Base-by-base conservation (phyloP, 2,329 filamentous ascomycete species). In the Hypocreales sp. region DNA sequence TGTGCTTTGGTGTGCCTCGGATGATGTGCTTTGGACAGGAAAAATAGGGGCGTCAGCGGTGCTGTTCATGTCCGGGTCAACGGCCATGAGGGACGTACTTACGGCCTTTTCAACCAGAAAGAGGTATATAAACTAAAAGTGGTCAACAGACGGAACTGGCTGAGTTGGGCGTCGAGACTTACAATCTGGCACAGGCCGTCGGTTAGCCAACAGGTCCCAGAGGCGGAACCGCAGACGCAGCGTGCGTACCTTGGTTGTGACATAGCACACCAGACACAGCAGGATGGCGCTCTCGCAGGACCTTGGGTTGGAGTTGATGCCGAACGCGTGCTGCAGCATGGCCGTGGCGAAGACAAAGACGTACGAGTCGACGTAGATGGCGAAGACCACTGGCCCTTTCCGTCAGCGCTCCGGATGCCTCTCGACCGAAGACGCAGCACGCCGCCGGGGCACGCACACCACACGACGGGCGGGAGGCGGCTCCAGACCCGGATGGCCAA, bases 51-150 rank as follows among this genome's bases (percentile, higher is more conserved):
- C 9, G 15, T 18, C 17, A 28, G 32, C 20, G 17, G 12, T 9
- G 39, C 10, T 40, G 35, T 22, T n/a, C 15, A 12, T 15, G n/a
- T 13, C 4, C 16, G 13, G 16, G 17, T 5, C n/a, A n/a, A 6
- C 17, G n/a, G 15, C 5, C 7, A 20, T 24, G 11, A 7, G 13
- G 7, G 2, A 6, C 3, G 11, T 11, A 48, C 60, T 42, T 47
- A 70, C 67, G 23, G 65, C 69, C 47, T 71, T 72, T 42, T 77
- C 72, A 1, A 72, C 69, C 3, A 77, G 51, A 40, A 76, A 77
- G 15, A 70, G 55, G 39, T 76, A 77, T n/a, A 75, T 68, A 14
- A 74, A 47, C 51, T 64, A 12, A 7, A 15, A 13, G 15, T 26
- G 14, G 4, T 14, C 5, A n/a, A n/a, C n/a, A n/a, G n/a, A n/a